Evolutionary conservation across 352 stramenopile species (phyloP), one percentile per base, ranked within the genome.

Genomic region (Phytophthora macrochlamydospora): DNA sequence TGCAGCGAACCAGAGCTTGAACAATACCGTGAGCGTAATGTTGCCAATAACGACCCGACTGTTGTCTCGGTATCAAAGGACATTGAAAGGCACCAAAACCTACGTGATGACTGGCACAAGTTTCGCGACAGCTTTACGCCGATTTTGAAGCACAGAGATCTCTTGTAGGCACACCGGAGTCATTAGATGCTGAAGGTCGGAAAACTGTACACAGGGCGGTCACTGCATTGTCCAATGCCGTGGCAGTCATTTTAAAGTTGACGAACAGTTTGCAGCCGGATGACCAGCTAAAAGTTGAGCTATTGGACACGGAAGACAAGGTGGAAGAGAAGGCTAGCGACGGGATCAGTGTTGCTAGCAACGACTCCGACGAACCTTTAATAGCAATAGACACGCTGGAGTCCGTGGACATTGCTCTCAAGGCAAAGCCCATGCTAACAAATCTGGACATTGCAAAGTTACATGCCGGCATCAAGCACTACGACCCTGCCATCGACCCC

Each of bases 1-100:
- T 91, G 83, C 62, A 90, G 45, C 35, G 83, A 95, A 28, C 77
- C 75, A 8, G 73, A 78, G 13, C 56, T 94, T 13, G 66, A 69
- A 33, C 76, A 60, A 2, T 93, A 81, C 44, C 62, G 67, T 24
- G 73, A 81, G 44, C 62, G 70, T 1, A 81, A 81, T 46, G 67
- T 71, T 18, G 67, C 73, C 0, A 56, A 63, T 24, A 65, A 57
- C 2, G 73, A 81, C 5, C 73, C 70, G 3, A 51, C 12, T n/a
- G 68, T 85, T 4, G 49, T 50, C 2, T n/a, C 7, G 8, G 55
- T 79, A 4, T 72, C 69, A 0, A 8, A 62, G n/a, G 7, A 59
- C 0, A 83, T 87, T 14, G 72, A 79, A 14, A 24, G 56, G n/a
- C 68, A 56, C 24, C 74, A 85, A 40, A 51, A 48, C 1, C 14